Evolutionary conservation across 2,329 filamentous ascomycete genomes (phyloP).

Genomic region (Nannizziopsis barbatae): DNA sequence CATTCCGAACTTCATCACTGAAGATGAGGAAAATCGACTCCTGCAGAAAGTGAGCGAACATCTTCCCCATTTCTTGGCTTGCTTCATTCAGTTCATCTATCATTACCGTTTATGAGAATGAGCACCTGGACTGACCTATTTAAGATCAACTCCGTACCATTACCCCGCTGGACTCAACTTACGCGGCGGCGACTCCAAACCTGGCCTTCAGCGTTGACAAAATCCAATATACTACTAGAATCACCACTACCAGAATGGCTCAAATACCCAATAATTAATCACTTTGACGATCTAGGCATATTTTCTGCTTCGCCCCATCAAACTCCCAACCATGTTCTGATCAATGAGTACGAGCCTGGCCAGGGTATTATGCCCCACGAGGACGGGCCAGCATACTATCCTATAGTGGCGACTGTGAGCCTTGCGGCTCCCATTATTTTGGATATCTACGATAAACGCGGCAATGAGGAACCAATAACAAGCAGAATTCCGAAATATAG

Average conservation of each 20-base stretch:
- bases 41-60: constrained; percentile 52
- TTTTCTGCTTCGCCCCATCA: constrained; percentile 58
- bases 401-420: constrained; percentile 82
- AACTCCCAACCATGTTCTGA: constrained; percentile 76
- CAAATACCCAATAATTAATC: constrained; percentile 52
- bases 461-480: constrained; percentile 41
- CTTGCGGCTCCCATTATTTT: constrained; percentile 67
- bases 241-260: constrained; percentile 65
- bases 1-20: constrained; percentile 70
- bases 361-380: constrained; percentile 98
- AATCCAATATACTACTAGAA: constrained; percentile 61
- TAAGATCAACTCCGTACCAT: constrained; percentile 51
- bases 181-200: constrained; percentile 84
- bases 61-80: too few relatives aligned
- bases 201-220: constrained; percentile 72
- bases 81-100: not conserved
- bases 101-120: too few relatives aligned
- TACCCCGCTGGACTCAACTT: constrained; percentile 74
- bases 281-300: constrained; percentile 38
- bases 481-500: constrained; percentile 33
- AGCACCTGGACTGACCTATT: too few relatives aligned
- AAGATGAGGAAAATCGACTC: constrained; percentile 59
- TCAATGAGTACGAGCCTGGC: constrained; percentile 82
- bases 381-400: constrained; percentile 77
- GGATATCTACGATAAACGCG: constrained; percentile 56